A percentile compares a stretch with the other conserved stretches of the same genome.
Evolutionary conservation across 176 grass and related monocot genomes (phyloP).

Genomic region (Pontederia crassipes): DNA sequence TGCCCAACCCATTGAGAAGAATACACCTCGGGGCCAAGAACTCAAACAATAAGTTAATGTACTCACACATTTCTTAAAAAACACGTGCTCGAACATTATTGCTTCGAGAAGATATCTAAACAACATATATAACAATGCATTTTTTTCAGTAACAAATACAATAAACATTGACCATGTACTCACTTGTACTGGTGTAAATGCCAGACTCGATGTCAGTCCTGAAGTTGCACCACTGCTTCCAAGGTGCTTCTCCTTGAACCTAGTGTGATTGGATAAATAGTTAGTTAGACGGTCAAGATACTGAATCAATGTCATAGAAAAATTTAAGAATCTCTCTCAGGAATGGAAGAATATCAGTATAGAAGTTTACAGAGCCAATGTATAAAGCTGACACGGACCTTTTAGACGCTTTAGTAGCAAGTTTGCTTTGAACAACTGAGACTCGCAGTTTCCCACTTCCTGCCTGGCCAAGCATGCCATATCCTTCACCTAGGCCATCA

Average conservation of each 20-base stretch:
- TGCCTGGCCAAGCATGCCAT: conserved; percentile 93
- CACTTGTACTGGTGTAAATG: conserved; percentile 91
- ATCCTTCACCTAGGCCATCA: conserved; percentile 78
- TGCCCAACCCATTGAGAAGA: too few relatives aligned
- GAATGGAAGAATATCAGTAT: too few relatives aligned
- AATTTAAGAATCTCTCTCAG: too few relatives aligned
- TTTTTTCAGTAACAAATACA: neutral
- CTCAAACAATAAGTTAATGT: too few relatives aligned
- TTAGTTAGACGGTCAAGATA: too few relatives aligned
- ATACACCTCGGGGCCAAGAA: too few relatives aligned
- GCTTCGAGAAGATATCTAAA: too few relatives aligned
- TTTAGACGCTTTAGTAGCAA: conserved; percentile 56
- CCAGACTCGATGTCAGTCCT: conserved; percentile 82
- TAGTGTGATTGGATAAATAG: neutral
- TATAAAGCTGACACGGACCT: conserved; percentile 24
- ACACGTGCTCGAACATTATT: too few relatives aligned
- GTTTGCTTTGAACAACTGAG: conserved; percentile 49
- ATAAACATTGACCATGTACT: neutral
- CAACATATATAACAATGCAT: too few relatives aligned
- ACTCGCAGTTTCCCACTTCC: conserved; percentile 73
- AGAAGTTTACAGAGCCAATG: too few relatives aligned
- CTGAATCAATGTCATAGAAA: too few relatives aligned
- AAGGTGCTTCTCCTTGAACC: conserved; percentile 83
- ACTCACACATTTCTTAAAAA: too few relatives aligned
- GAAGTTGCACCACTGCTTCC: conserved; percentile 75